Evolutionary conservation across 1,284 basidiomycete species (phyloP).

Genomic region (Sporisorium graminicola): DNA sequence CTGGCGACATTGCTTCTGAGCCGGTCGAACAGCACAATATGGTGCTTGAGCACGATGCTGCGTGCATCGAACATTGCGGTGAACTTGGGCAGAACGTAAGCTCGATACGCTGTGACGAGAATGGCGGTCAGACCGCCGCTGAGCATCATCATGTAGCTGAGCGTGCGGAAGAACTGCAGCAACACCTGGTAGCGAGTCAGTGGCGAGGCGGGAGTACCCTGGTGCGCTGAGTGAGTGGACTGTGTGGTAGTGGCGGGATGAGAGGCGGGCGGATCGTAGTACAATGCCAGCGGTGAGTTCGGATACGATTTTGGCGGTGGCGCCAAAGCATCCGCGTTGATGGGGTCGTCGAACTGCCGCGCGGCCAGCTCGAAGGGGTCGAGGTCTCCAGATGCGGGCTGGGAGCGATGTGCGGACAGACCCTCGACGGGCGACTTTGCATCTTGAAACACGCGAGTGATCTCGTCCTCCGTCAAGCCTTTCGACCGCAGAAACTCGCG

Average conservation of each 20-base stretch:
- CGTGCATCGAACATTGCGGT: slow-evolving; percentile 58
- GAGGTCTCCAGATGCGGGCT: slow-evolving; percentile 10
- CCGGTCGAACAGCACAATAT: slow-evolving; percentile 52
- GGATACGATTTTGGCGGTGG: slow-evolving; percentile 59
- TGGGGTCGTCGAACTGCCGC: slow-evolving; percentile 57
- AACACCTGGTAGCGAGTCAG: slow-evolving; percentile 62
- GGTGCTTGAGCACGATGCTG: slow-evolving; percentile 53
- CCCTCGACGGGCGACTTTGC: slow-evolving; percentile 52
- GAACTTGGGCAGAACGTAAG: slow-evolving; percentile 60
- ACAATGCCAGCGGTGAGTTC: slow-evolving; percentile 61
- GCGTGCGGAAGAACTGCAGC: slow-evolving; percentile 59
- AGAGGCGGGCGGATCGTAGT: slow-evolving; percentile 46
- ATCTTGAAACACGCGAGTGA: slow-evolving; percentile 54
- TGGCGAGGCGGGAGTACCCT: slow-evolving; percentile 21
- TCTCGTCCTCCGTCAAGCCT: slow-evolving; percentile 60
- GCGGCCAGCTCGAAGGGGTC: slow-evolving; percentile 53
- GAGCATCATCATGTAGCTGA: slow-evolving; percentile 62
- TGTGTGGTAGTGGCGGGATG: neutral
- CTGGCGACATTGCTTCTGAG: slow-evolving; percentile 31
- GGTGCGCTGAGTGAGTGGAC: neutral
- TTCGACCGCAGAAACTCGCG: slow-evolving; percentile 60
- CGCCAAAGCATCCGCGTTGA: slow-evolving; percentile 31
- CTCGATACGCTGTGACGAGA: slow-evolving; percentile 54
- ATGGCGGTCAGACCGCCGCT: slow-evolving; percentile 61
- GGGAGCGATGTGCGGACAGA: neutral